These are phyloP conservation scores for Leucosporidium yakuticum DNA, from an alignment of 768 basidiomycete species.

Conservation along the genomic window DNA sequence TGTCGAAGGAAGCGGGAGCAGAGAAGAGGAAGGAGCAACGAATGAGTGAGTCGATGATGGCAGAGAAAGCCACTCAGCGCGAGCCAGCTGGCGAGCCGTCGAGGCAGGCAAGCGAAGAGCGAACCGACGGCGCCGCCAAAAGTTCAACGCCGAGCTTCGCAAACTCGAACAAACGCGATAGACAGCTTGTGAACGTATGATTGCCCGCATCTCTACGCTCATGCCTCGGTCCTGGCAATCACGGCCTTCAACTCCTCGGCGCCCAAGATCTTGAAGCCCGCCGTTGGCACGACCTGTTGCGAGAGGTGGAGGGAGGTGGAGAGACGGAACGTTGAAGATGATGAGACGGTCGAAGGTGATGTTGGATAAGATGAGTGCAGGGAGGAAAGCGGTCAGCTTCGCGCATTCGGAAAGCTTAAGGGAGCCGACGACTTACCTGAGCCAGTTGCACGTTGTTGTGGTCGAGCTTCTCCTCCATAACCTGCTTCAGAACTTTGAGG, in stretches of 20 bases:
- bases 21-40: no score
- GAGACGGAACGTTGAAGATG: neutral
- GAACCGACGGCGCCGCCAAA: no score
- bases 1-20: no score
- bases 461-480: slow-evolving; percentile 99
- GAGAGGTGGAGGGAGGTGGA: neutral
- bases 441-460: slow-evolving; percentile 97
- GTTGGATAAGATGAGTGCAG: neutral
- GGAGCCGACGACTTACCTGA: slow-evolving; percentile 52
- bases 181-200: no score
- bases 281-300: slow-evolving; percentile 64
- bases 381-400: neutral
- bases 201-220: neutral
- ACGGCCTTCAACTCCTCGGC: slow-evolving; percentile 73
- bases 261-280: slow-evolving; percentile 84
- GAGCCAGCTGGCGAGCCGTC: no score
- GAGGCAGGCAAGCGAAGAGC: no score
- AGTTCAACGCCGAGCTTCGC: no score
- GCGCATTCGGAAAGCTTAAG: slow-evolving; percentile 1
- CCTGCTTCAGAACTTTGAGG: slow-evolving; percentile 88
- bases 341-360: neutral
- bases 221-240: slow-evolving; percentile 59
- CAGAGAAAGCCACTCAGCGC: no score
- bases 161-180: no score
- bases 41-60: no score